These are phyloP conservation scores for Dipteronia sinensis DNA, from an alignment of 345 rosid species.

Conservation along the genomic window DNA sequence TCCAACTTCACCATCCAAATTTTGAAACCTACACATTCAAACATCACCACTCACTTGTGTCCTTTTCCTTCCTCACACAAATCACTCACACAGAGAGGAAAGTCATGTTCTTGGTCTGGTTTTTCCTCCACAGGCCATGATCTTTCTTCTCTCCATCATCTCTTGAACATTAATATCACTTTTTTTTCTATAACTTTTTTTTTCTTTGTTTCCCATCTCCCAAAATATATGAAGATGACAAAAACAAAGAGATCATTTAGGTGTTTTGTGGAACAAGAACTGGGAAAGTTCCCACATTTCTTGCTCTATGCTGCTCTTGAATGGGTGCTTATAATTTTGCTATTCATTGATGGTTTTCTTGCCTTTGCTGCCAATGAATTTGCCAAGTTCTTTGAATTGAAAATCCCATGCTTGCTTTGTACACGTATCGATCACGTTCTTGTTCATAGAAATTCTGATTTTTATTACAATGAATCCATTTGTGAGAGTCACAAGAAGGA, in stretches of 20 bases:
- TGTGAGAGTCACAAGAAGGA: slow-evolving; percentile 83
- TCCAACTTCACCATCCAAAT: slow-evolving; percentile 34
- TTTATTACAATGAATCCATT: slow-evolving; percentile 78
- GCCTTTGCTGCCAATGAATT: slow-evolving; percentile 65
- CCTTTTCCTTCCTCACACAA: slow-evolving; percentile 8
- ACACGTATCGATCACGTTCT: slow-evolving; percentile 77
- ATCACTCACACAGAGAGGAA: slow-evolving; percentile 23
- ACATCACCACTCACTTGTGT: slow-evolving; percentile 23
- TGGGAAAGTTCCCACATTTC: slow-evolving; percentile 65
- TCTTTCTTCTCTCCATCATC: slow-evolving; percentile 38
- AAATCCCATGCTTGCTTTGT: slow-evolving; percentile 81
- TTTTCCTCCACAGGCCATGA: slow-evolving; percentile 46
- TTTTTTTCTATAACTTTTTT: neutral
- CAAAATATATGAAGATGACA: slow-evolving; percentile 37
- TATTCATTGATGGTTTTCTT: slow-evolving; percentile 70
- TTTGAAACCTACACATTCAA: slow-evolving; percentile 29
- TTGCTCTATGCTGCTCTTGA: slow-evolving; percentile 73
- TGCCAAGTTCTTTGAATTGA: slow-evolving; percentile 76
- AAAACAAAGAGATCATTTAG: slow-evolving; percentile 59
- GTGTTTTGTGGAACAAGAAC: slow-evolving; percentile 64
- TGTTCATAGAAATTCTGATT: slow-evolving; percentile 43
- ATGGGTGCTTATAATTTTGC: slow-evolving; percentile 65
- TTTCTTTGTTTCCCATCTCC: neutral
- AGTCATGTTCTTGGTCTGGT: slow-evolving; percentile 53
- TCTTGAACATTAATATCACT: neutral